Percentiles rank a stretch among this genome's conserved stretches.
Conservation (phyloP, 1,284 basidiomycete genomes). For the Ustilago bromivora region DNA sequence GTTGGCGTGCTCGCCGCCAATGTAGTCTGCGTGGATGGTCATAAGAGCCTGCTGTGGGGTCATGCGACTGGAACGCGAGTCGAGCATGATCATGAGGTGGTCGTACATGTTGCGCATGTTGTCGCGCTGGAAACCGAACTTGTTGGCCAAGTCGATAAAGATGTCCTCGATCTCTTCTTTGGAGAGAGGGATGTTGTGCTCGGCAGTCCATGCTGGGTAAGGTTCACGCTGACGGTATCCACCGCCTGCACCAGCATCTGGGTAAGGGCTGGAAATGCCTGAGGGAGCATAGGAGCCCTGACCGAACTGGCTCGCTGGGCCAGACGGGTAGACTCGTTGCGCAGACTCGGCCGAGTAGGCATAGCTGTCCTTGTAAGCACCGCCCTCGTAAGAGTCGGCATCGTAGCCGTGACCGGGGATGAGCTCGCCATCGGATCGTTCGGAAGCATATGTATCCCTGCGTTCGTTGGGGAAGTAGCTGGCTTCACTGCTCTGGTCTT, state of each 20-base stretch:
- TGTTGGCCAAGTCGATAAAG: conserved; percentile 96
- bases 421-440: conserved; percentile 63
- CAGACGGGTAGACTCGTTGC: conserved; percentile 48
- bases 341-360: conserved; percentile 57
- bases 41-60: conserved; percentile 86
- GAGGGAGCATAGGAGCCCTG: conserved; percentile 59
- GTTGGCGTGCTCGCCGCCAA: conserved; percentile 80
- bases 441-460: conserved; percentile 62
- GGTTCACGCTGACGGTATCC: conserved; percentile 74
- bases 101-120: conserved; percentile 81
- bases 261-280: conserved; percentile 60
- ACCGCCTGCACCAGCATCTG: conserved; percentile 51
- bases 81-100: conserved; percentile 97
- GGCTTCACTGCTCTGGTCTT: conserved; percentile 58
- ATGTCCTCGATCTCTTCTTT: conserved; percentile 99
- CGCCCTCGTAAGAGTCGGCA: conserved; percentile 62
- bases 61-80: conserved; percentile 80
- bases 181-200: conserved; percentile 91
- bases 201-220: conserved; percentile 92
- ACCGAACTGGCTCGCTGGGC: conserved; percentile 56
- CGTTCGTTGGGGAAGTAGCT: conserved; percentile 60
- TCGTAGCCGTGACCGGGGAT: conserved; percentile 62
- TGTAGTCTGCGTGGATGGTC: conserved; percentile 99
- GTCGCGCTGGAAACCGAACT: conserved; percentile 97
- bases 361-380: conserved; percentile 55